These are phyloP conservation scores for Monosporascus sp. DNA, from an alignment of 2,329 filamentous ascomycete genomes.

Conservation along the genomic window DNA sequence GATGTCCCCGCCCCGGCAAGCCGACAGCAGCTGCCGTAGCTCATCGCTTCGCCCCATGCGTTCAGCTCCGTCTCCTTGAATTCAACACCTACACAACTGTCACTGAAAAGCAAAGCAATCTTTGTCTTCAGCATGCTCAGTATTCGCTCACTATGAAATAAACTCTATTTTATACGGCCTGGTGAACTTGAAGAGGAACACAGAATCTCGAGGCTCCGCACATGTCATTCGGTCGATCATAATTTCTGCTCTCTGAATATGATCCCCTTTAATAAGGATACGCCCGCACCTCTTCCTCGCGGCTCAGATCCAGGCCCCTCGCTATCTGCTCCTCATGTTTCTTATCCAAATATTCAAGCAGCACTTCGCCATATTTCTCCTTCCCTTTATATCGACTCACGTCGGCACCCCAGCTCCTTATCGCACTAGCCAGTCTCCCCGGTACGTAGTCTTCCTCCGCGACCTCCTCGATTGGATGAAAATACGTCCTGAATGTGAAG, in stretches of 20 bases:
- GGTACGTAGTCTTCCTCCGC: conserved; percentile 70
- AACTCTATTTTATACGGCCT: too few species aligned
- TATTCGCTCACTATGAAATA: too few species aligned
- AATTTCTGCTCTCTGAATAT: neutral
- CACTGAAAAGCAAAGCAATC: too few species aligned
- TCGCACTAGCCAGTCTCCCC: conserved; percentile 68
- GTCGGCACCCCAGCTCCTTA: conserved; percentile 77
- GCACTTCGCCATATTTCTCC: conserved; percentile 65
- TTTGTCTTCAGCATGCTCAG: too few species aligned
- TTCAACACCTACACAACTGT: too few species aligned
- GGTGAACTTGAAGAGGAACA: too few species aligned
- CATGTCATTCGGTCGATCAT: neutral
- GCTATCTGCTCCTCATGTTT: conserved; percentile 70
- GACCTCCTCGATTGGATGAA: conserved; percentile 64
- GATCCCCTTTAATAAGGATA: conserved; percentile 18
- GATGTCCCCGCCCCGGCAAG: too few species aligned
- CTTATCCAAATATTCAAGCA: conserved; percentile 70
- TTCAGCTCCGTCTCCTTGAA: too few species aligned
- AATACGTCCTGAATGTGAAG: conserved; percentile 79
- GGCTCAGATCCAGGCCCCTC: conserved; percentile 53
- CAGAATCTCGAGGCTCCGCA: too few species aligned
- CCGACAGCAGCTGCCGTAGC: too few species aligned
- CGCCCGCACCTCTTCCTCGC: conserved; percentile 22
- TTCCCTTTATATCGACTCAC: conserved; percentile 73
- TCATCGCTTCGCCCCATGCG: too few species aligned